A percentile compares a stretch with the other conserved stretches of the same genome.
Evolutionary conservation across 257 asterid species (phyloP).

Genomic region (Gynochthodes officinalis): DNA sequence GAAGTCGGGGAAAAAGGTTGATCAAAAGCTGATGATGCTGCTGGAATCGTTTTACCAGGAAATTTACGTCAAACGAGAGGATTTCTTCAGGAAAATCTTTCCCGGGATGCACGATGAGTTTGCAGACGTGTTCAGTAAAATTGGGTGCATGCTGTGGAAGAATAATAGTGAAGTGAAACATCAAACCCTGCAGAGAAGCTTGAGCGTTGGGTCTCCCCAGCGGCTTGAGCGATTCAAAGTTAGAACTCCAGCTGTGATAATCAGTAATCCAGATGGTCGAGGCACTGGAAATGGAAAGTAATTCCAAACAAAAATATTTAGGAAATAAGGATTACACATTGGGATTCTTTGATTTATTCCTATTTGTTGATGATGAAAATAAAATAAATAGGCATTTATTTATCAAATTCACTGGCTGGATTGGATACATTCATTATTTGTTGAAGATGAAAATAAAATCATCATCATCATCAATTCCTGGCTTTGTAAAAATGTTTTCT

Average conservation of each 20-base stretch:
- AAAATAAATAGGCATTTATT: too few relatives aligned
- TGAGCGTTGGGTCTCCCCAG: constrained; percentile 16
- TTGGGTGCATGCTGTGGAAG: constrained; percentile 6
- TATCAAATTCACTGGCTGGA: too few relatives aligned
- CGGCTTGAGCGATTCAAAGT: constrained; percentile 15
- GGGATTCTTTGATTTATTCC: too few relatives aligned
- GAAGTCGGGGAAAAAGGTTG: constrained; percentile 20
- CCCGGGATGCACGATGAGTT: constrained; percentile 14
- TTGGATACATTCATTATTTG: too few relatives aligned
- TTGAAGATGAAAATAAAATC: too few relatives aligned
- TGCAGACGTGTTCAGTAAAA: constrained; percentile 13
- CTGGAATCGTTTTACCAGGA: constrained; percentile 22
- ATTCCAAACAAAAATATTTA: too few relatives aligned
- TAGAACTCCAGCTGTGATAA: constrained; percentile 13
- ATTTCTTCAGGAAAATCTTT: constrained; percentile 21
- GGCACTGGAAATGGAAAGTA: background rate
- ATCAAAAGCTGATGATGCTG: constrained; percentile 12
- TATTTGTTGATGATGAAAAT: too few relatives aligned
- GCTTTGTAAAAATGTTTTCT: too few relatives aligned
- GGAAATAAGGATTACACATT: too few relatives aligned
- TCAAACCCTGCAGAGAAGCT: constrained; percentile 20
- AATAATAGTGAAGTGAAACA: background rate
- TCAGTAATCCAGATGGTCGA: constrained; percentile 1
- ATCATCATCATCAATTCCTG: too few relatives aligned
- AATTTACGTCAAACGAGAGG: constrained; percentile 7